Percentiles rank a stretch among this genome's conserved stretches.
These are phyloP conservation scores for Chiua virens DNA, from an alignment of 768 basidiomycete genomes.

Conservation along the genomic window DNA sequence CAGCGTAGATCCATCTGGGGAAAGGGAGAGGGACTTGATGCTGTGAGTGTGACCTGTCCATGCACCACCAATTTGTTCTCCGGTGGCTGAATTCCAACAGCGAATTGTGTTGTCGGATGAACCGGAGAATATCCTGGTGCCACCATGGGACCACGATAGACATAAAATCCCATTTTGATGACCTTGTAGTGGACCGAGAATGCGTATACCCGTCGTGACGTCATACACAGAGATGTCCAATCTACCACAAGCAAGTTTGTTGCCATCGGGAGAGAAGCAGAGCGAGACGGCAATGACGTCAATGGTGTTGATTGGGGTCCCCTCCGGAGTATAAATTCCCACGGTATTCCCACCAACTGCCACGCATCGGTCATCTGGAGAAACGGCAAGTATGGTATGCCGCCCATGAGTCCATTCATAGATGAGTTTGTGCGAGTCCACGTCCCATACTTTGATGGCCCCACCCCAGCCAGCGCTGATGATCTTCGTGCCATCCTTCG, in stretches of 20 bases:
- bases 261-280: too few species aligned
- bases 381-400: neutral
- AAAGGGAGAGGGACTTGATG: neutral
- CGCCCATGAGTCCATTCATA: neutral
- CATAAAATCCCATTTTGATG: neutral
- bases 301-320: too few species aligned
- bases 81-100: constrained; percentile 5
- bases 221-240: too few species aligned
- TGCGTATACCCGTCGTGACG: too few species aligned
- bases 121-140: constrained; percentile 5
- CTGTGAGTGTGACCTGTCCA: constrained; percentile 14
- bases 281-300: too few species aligned
- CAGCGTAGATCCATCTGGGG: neutral
- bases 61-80: neutral
- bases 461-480: neutral
- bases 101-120: neutral
- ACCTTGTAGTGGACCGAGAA: neutral
- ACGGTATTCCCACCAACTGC: neutral
- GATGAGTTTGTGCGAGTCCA: neutral
- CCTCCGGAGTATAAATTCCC: neutral
- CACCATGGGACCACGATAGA: constrained; percentile 14
- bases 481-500: neutral
- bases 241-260: too few species aligned
- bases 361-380: constrained; percentile 1
- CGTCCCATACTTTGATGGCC: constrained; percentile 1